Evolutionary conservation across 805 yeast species (phyloP).

Genomic region (Pichia insulana): DNA sequence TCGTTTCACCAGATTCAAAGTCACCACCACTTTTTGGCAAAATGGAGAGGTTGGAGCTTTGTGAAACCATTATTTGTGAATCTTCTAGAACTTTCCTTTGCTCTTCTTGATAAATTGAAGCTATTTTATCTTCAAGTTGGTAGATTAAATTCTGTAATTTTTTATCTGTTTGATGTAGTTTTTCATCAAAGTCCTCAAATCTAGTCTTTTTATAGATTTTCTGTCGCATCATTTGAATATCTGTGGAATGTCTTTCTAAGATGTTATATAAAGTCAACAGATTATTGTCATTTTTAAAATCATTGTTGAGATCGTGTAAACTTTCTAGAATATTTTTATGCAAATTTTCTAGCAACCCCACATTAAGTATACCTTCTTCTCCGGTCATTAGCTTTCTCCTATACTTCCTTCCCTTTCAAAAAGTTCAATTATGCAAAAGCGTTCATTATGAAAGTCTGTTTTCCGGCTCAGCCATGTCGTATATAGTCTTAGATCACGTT

Average conservation of each 20-base stretch:
- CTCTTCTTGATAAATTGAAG: neutral
- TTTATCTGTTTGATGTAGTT: conserved; percentile 12
- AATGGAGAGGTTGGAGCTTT: neutral
- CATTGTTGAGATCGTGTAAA: neutral
- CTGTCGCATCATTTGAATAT: conserved; percentile 15
- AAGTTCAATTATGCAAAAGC: too few species aligned
- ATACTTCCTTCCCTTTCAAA: too few species aligned
- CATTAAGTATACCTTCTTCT: neutral
- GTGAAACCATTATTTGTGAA: neutral
- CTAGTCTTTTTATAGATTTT: conserved; percentile 4
- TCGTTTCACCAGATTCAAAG: conserved; percentile 17
- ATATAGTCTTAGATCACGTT: too few species aligned
- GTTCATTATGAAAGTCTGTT: too few species aligned
- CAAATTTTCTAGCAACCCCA: neutral
- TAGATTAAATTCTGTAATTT: conserved; percentile 12
- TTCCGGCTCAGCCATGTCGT: too few species aligned
- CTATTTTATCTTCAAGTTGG: conserved; percentile 14
- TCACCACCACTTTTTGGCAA: neutral
- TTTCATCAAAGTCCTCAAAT: conserved; percentile 1
- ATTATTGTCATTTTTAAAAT: neutral
- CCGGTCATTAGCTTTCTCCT: too few species aligned
- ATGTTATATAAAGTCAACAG: conserved; percentile 1
- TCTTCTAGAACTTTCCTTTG: neutral
- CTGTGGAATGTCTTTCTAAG: conserved; percentile 8
- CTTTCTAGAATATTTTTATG: neutral